Percentiles rank a stretch among this genome's conserved stretches.
Evolutionary conservation across 208 protist genomes (phyloP).

Genomic region (Vickermania spadyakhi): DNA sequence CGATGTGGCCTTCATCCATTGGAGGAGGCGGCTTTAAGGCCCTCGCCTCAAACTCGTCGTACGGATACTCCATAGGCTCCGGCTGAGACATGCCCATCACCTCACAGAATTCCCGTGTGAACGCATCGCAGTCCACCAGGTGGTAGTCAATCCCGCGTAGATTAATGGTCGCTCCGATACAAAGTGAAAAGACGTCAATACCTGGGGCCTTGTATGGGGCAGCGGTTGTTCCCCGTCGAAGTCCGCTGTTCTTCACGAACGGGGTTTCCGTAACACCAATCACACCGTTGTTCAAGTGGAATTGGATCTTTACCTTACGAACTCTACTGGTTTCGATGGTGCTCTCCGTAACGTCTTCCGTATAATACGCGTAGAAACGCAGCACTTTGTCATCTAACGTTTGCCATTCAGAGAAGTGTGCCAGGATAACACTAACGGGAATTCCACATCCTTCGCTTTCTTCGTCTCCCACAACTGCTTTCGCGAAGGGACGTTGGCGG

Average conservation of each 20-base stretch:
- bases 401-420: constrained; percentile 78
- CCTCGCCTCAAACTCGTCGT: constrained; percentile 68
- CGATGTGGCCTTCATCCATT: constrained; percentile 59
- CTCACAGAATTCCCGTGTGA: constrained; percentile 89
- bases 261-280: constrained; percentile 90
- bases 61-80: constrained; percentile 59
- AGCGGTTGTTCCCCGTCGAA: constrained; percentile 86
- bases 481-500: constrained; percentile 10
- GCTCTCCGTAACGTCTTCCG: constrained; percentile 90
- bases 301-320: constrained; percentile 89
- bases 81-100: constrained; percentile 66
- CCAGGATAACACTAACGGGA: constrained; percentile 48
- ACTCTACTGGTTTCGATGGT: constrained; percentile 80
- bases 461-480: background rate
- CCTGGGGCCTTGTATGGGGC: constrained; percentile 75
- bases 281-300: constrained; percentile 92
- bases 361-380: constrained; percentile 94
- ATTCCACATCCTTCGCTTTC: constrained; percentile 45
- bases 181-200: constrained; percentile 67
- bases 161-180: constrained; percentile 66
- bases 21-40: constrained; percentile 8
- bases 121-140: constrained; percentile 92
- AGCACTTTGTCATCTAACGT: constrained; percentile 92
- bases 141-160: constrained; percentile 86
- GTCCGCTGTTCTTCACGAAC: constrained; percentile 86